phyloP scores from a whole-genome alignment of 148 eudicot genomes.

The Cornus suecica region DNA sequence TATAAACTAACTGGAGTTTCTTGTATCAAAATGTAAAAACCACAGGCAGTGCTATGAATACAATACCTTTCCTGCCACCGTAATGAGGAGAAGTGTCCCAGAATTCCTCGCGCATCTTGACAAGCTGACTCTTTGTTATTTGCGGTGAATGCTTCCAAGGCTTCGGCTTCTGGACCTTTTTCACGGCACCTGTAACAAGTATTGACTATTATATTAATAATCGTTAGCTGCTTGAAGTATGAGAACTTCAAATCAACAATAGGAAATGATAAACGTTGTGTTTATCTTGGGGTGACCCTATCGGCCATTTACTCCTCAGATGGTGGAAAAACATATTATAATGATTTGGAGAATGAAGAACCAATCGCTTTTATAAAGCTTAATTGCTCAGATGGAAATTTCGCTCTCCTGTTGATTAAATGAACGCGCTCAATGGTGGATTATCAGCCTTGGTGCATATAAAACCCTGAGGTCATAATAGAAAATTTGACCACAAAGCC shows the following conservation, averaged over 20 bases:
- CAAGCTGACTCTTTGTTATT: conserved; percentile 43
- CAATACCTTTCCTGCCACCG: conserved; percentile 54
- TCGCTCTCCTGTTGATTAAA: not conserved
- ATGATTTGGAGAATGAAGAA: too few species aligned
- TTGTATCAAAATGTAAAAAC: not conserved
- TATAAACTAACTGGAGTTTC: not conserved
- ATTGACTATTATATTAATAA: not conserved
- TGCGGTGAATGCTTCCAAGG: conserved; percentile 55
- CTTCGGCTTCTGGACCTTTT: conserved; percentile 47
- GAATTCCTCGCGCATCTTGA: conserved; percentile 52
- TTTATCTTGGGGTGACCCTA: not conserved
- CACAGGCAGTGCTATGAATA: not conserved
- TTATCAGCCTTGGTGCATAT: not conserved
- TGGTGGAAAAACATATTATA: too few species aligned
- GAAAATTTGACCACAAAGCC: too few species aligned
- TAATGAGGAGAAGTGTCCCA: conserved; percentile 69
- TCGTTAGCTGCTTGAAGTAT: not conserved
- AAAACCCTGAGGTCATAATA: not conserved
- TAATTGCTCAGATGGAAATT: too few species aligned
- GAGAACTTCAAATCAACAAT: not conserved
- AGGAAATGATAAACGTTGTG: not conserved
- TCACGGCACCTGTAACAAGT: conserved; percentile 20
- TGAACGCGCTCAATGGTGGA: not conserved
- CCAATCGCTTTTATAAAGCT: not conserved
- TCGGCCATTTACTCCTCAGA: not conserved